Evolutionary conservation across 202 grass and related monocot species (phyloP).

Genomic region (Setaria viridis): DNA sequence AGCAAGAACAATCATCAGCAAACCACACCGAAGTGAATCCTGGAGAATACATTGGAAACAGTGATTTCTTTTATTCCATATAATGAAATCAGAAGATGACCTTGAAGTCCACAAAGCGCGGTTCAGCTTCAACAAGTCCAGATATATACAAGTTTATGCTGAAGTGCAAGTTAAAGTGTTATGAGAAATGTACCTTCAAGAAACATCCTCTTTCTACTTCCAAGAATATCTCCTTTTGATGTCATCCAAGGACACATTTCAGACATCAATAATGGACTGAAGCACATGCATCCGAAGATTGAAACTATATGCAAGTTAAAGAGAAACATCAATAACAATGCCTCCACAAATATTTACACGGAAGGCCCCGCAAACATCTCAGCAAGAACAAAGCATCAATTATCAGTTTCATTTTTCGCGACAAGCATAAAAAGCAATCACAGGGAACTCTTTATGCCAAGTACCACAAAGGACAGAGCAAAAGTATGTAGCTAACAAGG

Average conservation of each 20-base stretch:
- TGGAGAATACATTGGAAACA: slow-evolving; percentile 40
- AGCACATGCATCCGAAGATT: slow-evolving; percentile 43
- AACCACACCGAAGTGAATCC: slow-evolving; percentile 38
- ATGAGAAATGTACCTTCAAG: slow-evolving; percentile 33
- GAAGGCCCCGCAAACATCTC: slow-evolving; percentile 41
- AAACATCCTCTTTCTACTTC: slow-evolving; percentile 11
- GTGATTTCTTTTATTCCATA: slow-evolving; percentile 19
- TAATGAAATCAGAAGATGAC: slow-evolving; percentile 13
- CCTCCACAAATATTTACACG: slow-evolving; percentile 40
- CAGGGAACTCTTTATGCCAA: slow-evolving; percentile 34
- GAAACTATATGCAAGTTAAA: slow-evolving; percentile 27
- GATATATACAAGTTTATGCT: background rate
- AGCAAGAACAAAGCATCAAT: slow-evolving; percentile 40
- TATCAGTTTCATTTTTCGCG: slow-evolving; percentile 39
- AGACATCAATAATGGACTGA: slow-evolving; percentile 41
- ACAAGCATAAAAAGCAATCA: slow-evolving; percentile 46
- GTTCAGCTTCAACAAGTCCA: slow-evolving; percentile 12
- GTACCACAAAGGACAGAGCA: slow-evolving; percentile 29
- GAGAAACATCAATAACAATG: slow-evolving; percentile 38
- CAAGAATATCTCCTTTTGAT: slow-evolving; percentile 21
- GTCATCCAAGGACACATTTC: background rate
- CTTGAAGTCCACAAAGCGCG: slow-evolving; percentile 25
- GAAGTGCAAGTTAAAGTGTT: slow-evolving; percentile 2
- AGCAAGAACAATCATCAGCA: slow-evolving; percentile 38
- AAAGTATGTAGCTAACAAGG: slow-evolving; percentile 44